phyloP scores from a whole-genome alignment of 176 grass and related monocot genomes.

The Cocos nucifera region DNA sequence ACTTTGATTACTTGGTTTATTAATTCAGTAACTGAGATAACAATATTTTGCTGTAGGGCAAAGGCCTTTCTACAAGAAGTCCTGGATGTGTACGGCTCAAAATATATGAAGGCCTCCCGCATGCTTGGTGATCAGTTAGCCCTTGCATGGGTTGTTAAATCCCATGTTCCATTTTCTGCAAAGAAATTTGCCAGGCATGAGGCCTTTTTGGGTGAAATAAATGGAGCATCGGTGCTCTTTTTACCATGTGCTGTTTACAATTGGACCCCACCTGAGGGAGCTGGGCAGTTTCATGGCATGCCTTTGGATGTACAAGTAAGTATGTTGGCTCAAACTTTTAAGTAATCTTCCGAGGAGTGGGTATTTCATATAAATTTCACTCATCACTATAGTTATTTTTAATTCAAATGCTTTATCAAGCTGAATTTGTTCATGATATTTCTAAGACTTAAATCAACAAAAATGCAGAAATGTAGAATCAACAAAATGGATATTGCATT shows the following conservation, averaged over 20 bases:
- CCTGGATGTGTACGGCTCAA: conserved; percentile 51
- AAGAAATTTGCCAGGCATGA: conserved; percentile 58
- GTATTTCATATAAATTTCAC: too few species aligned
- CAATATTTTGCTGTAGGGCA: conserved; percentile 34
- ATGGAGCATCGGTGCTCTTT: conserved; percentile 61
- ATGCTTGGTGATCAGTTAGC: conserved; percentile 93
- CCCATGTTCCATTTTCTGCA: conserved; percentile 49
- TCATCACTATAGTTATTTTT: too few species aligned
- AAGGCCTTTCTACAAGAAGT: conserved; percentile 65
- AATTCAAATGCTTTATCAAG: too few species aligned
- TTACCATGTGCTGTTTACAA: conserved; percentile 91
- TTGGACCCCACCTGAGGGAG: conserved; percentile 87
- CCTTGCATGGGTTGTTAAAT: conserved; percentile 80
- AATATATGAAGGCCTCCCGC: conserved; percentile 48
- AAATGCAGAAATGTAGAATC: too few species aligned
- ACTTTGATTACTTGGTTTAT: not conserved
- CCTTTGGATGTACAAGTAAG: conserved; percentile 94
- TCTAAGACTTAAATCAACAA: too few species aligned
- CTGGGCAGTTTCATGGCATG: conserved; percentile 93
- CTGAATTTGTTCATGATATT: too few species aligned
- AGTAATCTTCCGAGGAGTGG: too few species aligned
- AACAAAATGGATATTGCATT: too few species aligned
- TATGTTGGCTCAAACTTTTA: not conserved
- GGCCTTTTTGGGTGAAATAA: conserved; percentile 57
- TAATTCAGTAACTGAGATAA: too few species aligned